These are phyloP conservation scores for Aspergillus heteromorphus DNA, from an alignment of 495 filamentous ascomycete species.

Conservation along the genomic window DNA sequence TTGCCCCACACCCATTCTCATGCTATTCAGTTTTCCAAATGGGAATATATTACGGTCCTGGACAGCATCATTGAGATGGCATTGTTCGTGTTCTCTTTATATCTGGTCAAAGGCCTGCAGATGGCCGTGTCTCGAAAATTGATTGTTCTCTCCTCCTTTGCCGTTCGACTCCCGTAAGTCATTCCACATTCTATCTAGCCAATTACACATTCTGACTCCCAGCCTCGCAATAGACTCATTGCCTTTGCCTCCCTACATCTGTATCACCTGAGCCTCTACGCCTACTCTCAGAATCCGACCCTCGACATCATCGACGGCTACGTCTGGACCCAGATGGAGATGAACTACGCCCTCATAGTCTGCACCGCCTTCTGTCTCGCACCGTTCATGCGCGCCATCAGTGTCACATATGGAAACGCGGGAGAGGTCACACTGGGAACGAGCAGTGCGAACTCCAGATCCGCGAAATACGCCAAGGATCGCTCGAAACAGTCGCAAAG, in stretches of 20 bases:
- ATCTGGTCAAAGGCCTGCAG: slow-evolving; percentile 24
- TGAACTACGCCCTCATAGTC: slow-evolving; percentile 27
- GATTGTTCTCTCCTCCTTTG: slow-evolving; percentile 29
- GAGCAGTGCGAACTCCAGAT: not conserved
- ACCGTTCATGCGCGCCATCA: slow-evolving; percentile 6
- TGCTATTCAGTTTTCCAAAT: slow-evolving; percentile 22
- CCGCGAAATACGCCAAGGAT: not conserved
- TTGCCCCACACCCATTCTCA: not conserved
- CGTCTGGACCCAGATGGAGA: slow-evolving; percentile 29
- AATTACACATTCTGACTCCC: not conserved
- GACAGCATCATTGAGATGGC: slow-evolving; percentile 26
- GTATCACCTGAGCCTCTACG: slow-evolving; percentile 7
- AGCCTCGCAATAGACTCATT: slow-evolving; percentile 15
- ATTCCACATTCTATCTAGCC: not conserved
- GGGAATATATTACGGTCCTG: slow-evolving; percentile 26
- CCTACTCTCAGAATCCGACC: slow-evolving; percentile 24
- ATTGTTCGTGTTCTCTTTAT: slow-evolving; percentile 22
- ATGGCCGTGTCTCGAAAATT: slow-evolving; percentile 21
- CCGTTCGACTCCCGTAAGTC: slow-evolving; percentile 27
- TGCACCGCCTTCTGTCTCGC: slow-evolving; percentile 8
- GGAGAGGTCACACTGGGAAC: slow-evolving; percentile 2
- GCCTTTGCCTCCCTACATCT: slow-evolving; percentile 17
- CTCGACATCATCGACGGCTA: slow-evolving; percentile 22
- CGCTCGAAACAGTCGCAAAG: not conserved
- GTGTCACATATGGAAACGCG: slow-evolving; percentile 1